Conservation (phyloP, 148 eudicot genomes). For the Diospyros kaki region DNA sequence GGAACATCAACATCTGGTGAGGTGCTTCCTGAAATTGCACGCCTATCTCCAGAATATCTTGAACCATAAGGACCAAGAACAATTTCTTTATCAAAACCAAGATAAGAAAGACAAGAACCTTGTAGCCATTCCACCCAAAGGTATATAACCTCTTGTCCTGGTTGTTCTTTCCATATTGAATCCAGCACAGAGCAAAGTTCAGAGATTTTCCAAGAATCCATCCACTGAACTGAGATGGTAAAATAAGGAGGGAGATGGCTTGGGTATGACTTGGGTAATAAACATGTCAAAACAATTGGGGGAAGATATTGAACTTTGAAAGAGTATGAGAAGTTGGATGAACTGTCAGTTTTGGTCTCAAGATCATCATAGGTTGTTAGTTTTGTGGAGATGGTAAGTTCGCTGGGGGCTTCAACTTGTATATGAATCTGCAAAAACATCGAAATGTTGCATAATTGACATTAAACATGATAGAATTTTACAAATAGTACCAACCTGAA, state of each 20-base stretch:
- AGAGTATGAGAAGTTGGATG: slow-evolving; percentile 59
- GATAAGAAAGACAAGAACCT: slow-evolving; percentile 53
- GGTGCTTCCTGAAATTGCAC: slow-evolving; percentile 74
- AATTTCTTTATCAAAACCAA: slow-evolving; percentile 63
- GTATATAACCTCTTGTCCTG: slow-evolving; percentile 75
- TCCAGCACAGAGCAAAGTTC: slow-evolving; percentile 68
- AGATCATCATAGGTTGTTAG: slow-evolving; percentile 30
- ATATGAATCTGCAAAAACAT: slow-evolving; percentile 58
- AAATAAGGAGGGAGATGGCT: slow-evolving; percentile 70
- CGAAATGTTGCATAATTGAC: neutral
- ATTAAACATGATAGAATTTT: neutral
- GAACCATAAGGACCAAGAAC: slow-evolving; percentile 70
- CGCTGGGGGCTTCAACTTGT: slow-evolving; percentile 54
- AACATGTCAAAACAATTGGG: slow-evolving; percentile 72
- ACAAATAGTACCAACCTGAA: slow-evolving; percentile 56
- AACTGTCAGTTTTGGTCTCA: slow-evolving; percentile 20
- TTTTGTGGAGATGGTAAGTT: slow-evolving; percentile 51
- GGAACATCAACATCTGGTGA: slow-evolving; percentile 89
- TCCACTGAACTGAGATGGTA: slow-evolving; percentile 82
- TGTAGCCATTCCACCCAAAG: slow-evolving; percentile 90
- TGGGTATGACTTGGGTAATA: slow-evolving; percentile 86
- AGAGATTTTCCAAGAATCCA: slow-evolving; percentile 56
- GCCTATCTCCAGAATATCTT: slow-evolving; percentile 49
- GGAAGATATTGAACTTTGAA: slow-evolving; percentile 71
- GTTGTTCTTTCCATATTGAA: slow-evolving; percentile 75